These are phyloP conservation scores for Solanum dulcamara DNA, from an alignment of 257 asterid genomes.

Conservation along the genomic window DNA sequence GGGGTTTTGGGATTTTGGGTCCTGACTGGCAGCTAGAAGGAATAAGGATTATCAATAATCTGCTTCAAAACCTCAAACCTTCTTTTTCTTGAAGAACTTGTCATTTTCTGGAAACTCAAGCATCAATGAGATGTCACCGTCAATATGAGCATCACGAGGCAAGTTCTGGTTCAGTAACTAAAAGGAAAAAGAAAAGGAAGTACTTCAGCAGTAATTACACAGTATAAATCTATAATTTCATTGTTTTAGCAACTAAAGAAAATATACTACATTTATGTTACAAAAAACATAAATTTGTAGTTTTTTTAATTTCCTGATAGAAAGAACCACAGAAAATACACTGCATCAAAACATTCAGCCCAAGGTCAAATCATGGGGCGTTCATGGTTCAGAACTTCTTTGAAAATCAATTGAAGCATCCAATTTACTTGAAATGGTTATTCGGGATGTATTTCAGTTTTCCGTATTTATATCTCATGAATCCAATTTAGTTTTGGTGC, in stretches of 20 bases:
- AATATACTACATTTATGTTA: not conserved
- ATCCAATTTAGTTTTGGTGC: not conserved
- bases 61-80: constrained; percentile 24
- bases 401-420: not conserved
- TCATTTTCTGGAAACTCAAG: constrained; percentile 53
- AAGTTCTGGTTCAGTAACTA: constrained; percentile 24
- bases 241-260: not conserved
- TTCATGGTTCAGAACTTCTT: not conserved
- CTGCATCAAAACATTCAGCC: not conserved
- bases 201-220: not conserved
- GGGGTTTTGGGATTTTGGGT: not conserved
- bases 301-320: not conserved
- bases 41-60: not conserved
- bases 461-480: not conserved
- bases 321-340: not conserved
- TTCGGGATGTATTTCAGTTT: not conserved
- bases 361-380: not conserved
- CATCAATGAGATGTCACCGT: constrained; percentile 31
- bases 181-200: not conserved
- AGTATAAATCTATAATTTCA: not conserved
- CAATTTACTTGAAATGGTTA: not conserved
- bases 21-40: not conserved
- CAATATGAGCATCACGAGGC: constrained; percentile 11
- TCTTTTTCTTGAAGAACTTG: constrained; percentile 45
- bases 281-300: not conserved